phyloP scores from a whole-genome alignment of 768 basidiomycete species.

The Crepidotus variabilis region DNA sequence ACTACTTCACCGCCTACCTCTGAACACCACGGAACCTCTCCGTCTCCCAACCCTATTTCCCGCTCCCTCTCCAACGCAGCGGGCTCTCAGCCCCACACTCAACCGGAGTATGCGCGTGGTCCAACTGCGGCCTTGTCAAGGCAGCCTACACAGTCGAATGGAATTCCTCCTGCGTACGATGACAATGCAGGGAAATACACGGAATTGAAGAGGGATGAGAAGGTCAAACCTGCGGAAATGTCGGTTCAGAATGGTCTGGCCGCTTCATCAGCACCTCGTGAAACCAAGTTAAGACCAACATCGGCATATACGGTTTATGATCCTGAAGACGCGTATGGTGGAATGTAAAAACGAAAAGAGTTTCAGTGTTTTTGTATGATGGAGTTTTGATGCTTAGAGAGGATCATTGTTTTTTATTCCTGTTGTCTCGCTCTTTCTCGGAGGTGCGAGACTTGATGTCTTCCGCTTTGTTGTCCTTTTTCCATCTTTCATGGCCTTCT shows the following conservation, averaged over 20 bases:
- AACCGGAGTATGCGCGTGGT: neutral
- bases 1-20: neutral
- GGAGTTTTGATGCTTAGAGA: neutral
- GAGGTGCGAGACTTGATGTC: too few relatives aligned
- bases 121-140: constrained; percentile 6
- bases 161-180: constrained; percentile 22
- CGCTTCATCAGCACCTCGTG: neutral
- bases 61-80: neutral
- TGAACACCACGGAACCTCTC: neutral
- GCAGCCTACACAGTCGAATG: constrained; percentile 13
- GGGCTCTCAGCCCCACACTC: neutral
- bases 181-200: constrained; percentile 14
- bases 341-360: constrained; percentile 12
- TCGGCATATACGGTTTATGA: constrained; percentile 12
- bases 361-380: neutral
- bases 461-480: too few relatives aligned
- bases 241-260: neutral
- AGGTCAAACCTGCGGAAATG: constrained; percentile 3
- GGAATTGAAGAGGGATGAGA: constrained; percentile 18
- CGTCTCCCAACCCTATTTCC: neutral
- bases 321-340: constrained; percentile 34
- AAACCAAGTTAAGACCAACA: neutral
- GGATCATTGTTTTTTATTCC: neutral
- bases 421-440: neutral
- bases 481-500: too few relatives aligned